These are phyloP conservation scores for Xylaria palmicola DNA, from an alignment of 495 filamentous ascomycete genomes.

Conservation along the genomic window DNA sequence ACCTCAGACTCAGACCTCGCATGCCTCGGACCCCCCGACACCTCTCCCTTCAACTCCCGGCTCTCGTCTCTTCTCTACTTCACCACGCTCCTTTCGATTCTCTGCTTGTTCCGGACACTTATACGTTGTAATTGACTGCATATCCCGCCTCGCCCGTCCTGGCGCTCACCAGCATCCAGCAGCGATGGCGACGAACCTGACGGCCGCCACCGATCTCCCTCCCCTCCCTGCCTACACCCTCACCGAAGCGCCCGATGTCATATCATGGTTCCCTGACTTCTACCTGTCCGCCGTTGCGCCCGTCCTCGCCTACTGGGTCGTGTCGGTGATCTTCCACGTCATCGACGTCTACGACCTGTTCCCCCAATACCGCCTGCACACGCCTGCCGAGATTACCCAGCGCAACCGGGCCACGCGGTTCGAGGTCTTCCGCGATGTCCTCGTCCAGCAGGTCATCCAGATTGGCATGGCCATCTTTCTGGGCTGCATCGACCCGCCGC, in stretches of 20 bases:
- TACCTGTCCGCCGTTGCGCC: constrained; percentile 71
- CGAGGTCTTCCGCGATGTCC: constrained; percentile 82
- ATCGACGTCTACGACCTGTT: constrained; percentile 81
- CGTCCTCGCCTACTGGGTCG: constrained; percentile 82
- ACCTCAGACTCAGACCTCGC: constrained; percentile 3
- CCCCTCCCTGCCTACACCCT: constrained; percentile 75
- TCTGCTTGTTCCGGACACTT: constrained; percentile 3
- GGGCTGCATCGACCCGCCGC: constrained; percentile 61
- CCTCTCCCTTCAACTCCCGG: constrained; percentile 8
- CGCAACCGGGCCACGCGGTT: constrained; percentile 81
- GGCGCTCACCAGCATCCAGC: constrained; percentile 6
- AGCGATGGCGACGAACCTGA: constrained; percentile 33
- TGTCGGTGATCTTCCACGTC: constrained; percentile 84
- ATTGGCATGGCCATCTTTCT: constrained; percentile 62
- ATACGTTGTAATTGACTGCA: constrained; percentile 10
- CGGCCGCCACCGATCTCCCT: constrained; percentile 56
- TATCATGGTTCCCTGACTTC: constrained; percentile 79
- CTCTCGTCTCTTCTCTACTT: constrained; percentile 16
- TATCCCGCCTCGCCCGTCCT: neutral
- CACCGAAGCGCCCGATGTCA: constrained; percentile 62
- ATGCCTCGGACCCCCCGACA: neutral
- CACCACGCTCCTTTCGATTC: constrained; percentile 22
- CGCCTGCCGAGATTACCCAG: constrained; percentile 80
- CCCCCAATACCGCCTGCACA: constrained; percentile 86
- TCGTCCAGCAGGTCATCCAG: constrained; percentile 88